Conservation (phyloP, 192 early-diverging fungal species). For the Haplosporangium gracile region DNA sequence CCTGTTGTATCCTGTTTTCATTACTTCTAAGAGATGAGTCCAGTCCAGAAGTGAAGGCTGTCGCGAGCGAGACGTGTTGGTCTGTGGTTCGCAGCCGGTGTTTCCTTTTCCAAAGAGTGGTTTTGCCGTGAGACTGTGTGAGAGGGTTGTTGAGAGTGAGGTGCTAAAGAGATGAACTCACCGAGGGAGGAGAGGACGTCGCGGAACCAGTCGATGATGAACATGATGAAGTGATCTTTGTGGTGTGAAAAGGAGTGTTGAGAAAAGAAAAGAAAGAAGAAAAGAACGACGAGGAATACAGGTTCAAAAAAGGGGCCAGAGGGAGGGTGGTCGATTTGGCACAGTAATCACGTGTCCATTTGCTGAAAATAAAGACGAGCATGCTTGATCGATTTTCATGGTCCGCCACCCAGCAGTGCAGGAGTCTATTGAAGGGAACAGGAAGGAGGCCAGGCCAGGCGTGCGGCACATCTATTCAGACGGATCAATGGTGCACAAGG, state of each 20-base stretch:
- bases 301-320: not conserved
- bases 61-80: not conserved
- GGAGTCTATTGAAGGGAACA: too few relatives aligned
- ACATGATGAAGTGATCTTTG: slow-evolving; percentile 72
- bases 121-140: not conserved
- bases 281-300: not conserved
- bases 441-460: too few relatives aligned
- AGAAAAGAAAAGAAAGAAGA: not conserved
- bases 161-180: slow-evolving; percentile 60
- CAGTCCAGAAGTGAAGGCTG: not conserved
- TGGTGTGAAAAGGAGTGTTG: not conserved
- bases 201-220: slow-evolving; percentile 98
- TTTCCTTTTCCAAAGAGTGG: not conserved
- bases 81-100: not conserved
- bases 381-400: not conserved
- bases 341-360: not conserved
- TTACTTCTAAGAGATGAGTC: not conserved
- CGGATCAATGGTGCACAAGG: too few relatives aligned
- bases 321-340: too few relatives aligned
- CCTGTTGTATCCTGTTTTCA: not conserved
- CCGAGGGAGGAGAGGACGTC: slow-evolving; percentile 91
- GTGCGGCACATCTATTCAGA: too few relatives aligned
- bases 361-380: not conserved
- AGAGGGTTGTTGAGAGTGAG: not conserved
- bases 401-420: not conserved